These are phyloP conservation scores for Phytophthora nicotianae DNA, from an alignment of 352 stramenopile genomes.

Conservation along the genomic window DNA sequence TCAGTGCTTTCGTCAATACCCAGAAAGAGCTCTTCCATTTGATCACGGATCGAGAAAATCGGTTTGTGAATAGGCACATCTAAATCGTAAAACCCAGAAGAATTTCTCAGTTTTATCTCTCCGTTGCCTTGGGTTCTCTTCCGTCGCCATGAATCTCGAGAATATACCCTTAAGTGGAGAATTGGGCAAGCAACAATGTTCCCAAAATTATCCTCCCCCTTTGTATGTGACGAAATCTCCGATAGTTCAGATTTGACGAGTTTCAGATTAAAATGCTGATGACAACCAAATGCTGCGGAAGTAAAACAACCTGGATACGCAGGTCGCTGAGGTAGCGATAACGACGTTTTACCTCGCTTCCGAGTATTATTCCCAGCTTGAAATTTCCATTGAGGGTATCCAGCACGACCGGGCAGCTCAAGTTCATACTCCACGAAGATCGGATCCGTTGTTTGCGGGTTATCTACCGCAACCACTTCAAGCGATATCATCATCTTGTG, in stretches of 20 bases:
- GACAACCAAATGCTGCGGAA: conserved; percentile 26
- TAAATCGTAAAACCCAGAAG: conserved; percentile 39
- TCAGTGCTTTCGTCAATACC: conserved; percentile 37
- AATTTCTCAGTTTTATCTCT: conserved; percentile 38
- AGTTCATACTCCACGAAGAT: conserved; percentile 41
- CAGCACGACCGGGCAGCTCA: conserved; percentile 7
- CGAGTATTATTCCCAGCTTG: conserved; percentile 8
- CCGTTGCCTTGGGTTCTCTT: conserved; percentile 43
- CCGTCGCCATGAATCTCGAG: conserved; percentile 51
- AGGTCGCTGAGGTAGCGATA: conserved; percentile 25
- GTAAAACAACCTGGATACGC: conserved; percentile 8
- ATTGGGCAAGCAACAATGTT: conserved; percentile 13
- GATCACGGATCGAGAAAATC: conserved; percentile 38
- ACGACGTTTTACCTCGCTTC: conserved; percentile 19
- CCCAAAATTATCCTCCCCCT: not conserved
- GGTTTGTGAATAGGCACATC: conserved; percentile 45
- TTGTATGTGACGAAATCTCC: not conserved
- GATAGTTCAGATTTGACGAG: conserved; percentile 15
- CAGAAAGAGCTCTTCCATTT: conserved; percentile 73
- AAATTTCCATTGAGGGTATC: conserved; percentile 27
- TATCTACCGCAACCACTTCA: conserved; percentile 38
- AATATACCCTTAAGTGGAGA: conserved; percentile 47
- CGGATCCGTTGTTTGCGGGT: conserved; percentile 26
- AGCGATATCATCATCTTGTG: conserved; percentile 28
- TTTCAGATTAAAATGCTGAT: conserved; percentile 33